phyloP scores from a whole-genome alignment of 2,329 filamentous ascomycete genomes.

The Karstenula rhodostoma region DNA sequence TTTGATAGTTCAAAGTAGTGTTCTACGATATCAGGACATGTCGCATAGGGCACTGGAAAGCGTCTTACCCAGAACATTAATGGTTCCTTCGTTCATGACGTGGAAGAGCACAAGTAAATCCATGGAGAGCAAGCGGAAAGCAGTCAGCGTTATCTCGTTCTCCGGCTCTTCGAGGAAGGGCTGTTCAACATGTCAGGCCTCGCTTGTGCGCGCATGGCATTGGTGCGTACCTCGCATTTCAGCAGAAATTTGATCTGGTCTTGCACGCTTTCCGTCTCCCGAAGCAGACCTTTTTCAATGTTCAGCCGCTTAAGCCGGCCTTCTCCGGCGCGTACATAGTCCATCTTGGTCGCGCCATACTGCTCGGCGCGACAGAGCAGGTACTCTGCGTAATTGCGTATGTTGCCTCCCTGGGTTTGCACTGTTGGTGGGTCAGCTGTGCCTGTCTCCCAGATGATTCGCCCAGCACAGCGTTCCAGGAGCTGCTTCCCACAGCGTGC shows the following conservation, averaged over 20 bases:
- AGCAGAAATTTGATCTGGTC: constrained; percentile 84
- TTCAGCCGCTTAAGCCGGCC: constrained; percentile 83
- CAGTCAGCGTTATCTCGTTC: constrained; percentile 95
- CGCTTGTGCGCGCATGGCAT: background rate
- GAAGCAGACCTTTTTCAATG: constrained; percentile 89
- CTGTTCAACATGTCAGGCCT: constrained; percentile 53
- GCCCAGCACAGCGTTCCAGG: background rate
- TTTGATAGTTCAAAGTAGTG: constrained; percentile 99
- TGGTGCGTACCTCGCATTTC: constrained; percentile 80
- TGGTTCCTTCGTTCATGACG: constrained; percentile 94
- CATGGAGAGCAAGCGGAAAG: constrained; percentile 88
- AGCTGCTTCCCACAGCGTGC: background rate
- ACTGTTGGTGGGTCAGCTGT: constrained; percentile 64
- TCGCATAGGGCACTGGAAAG: background rate
- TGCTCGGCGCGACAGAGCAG: constrained; percentile 82
- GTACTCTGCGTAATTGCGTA: constrained; percentile 89
- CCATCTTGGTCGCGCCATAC: constrained; percentile 83
- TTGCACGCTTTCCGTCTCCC: constrained; percentile 92
- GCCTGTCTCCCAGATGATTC: background rate
- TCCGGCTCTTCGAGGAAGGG: constrained; percentile 87
- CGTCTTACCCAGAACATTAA: constrained; percentile 86
- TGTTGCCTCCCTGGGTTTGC: constrained; percentile 94
- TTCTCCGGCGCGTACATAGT: constrained; percentile 87
- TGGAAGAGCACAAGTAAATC: constrained; percentile 92
- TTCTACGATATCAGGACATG: constrained; percentile 61